Percentiles rank a stretch among this genome's conserved stretches.
Conservation (phyloP, 2,329 filamentous ascomycete genomes). For the Penicillium occitanis region DNA sequence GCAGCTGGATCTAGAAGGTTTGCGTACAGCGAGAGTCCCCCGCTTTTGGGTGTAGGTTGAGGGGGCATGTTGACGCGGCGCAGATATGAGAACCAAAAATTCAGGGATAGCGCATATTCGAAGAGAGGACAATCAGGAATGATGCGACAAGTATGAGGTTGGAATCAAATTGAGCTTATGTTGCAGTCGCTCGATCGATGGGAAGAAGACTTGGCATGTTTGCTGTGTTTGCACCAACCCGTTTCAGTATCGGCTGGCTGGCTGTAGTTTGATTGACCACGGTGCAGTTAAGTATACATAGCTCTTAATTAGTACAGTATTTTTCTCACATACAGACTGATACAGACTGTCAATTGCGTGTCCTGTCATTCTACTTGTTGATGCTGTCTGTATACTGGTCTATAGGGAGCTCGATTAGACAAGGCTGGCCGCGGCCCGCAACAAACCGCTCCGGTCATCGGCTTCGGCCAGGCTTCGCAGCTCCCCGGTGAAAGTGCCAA, state of each 20-base stretch:
- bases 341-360: not conserved
- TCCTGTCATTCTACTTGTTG: not conserved
- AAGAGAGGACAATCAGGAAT: not conserved
- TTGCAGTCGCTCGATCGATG: not conserved
- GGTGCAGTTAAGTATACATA: not conserved
- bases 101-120: not conserved
- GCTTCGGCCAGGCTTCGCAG: conserved; percentile 6
- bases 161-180: not conserved
- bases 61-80: conserved; percentile 6
- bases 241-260: not conserved
- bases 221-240: conserved; percentile 14
- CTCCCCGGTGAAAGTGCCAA: conserved; percentile 5
- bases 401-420: not conserved
- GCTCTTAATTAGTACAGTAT: not conserved
- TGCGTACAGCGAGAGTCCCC: conserved; percentile 71
- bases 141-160: not conserved
- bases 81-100: not conserved
- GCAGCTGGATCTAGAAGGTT: conserved; percentile 67
- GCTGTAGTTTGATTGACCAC: not conserved
- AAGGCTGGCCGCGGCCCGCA: conserved; percentile 7
- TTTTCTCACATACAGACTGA: not conserved
- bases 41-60: conserved; percentile 12
- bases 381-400: not conserved
- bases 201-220: conserved; percentile 19
- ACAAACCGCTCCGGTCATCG: conserved; percentile 18